Conservation (phyloP, 1,284 basidiomycete species). For the Butyriboletus regius region DNA sequence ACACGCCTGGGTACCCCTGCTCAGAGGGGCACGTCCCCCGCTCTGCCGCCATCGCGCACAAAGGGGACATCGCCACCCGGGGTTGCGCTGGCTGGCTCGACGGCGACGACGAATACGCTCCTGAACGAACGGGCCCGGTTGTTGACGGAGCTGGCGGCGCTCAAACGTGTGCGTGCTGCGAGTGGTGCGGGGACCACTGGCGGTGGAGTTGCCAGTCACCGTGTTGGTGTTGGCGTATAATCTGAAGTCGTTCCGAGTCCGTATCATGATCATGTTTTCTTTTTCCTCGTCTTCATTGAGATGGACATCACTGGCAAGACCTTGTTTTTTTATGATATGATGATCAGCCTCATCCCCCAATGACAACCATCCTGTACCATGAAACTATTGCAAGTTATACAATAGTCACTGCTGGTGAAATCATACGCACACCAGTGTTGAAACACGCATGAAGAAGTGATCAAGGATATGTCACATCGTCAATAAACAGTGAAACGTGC, state of each 20-base stretch:
- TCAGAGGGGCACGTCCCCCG: neutral
- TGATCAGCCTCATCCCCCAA: no score
- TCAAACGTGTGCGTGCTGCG: constrained; percentile 19
- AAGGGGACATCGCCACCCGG: neutral
- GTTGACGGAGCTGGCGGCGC: constrained; percentile 27
- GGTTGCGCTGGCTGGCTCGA: constrained; percentile 6
- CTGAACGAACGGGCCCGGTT: constrained; percentile 27
- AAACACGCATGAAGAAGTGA: no score
- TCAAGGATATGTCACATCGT: no score
- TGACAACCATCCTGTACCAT: no score
- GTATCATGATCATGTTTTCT: neutral
- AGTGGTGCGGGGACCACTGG: constrained; percentile 1
- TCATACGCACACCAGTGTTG: no score
- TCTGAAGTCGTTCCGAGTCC: neutral
- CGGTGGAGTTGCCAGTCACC: neutral
- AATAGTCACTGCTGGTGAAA: no score
- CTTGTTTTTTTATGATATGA: neutral
- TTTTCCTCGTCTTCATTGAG: neutral
- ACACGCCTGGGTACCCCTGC: neutral
- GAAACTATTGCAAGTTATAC: no score
- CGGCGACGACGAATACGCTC: constrained; percentile 18
- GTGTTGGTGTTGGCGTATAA: constrained; percentile 11
- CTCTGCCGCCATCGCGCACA: neutral
- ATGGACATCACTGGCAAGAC: neutral
- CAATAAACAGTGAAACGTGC: no score